Evolutionary conservation across 768 basidiomycete species (phyloP).

Genomic region (Vararia minispora): DNA sequence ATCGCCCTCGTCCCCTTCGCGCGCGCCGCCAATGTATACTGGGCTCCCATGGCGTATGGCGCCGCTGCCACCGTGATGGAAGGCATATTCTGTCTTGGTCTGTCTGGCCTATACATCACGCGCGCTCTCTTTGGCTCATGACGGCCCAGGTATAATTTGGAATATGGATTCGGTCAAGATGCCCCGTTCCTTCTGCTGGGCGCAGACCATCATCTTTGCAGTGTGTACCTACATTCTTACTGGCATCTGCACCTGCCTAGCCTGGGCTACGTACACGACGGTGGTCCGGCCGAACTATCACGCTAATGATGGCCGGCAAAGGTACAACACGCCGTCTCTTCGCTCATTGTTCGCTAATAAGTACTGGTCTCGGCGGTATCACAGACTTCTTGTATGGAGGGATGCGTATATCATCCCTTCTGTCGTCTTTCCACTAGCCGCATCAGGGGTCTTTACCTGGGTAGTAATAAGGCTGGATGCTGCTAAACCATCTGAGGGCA

Average conservation of each 20-base stretch:
- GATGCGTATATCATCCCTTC: conserved; percentile 32
- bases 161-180: conserved; percentile 49
- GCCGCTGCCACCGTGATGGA: conserved; percentile 41
- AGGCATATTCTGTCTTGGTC: conserved; percentile 49
- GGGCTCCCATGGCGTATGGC: conserved; percentile 39
- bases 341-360: conserved; percentile 1
- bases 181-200: conserved; percentile 45
- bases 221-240: conserved; percentile 16
- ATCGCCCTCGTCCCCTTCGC: conserved; percentile 34
- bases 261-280: conserved; percentile 14
- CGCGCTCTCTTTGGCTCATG: not conserved
- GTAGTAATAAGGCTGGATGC: conserved; percentile 34
- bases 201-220: conserved; percentile 12
- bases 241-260: conserved; percentile 17
- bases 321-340: not conserved
- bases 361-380: too few species aligned
- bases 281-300: conserved; percentile 10
- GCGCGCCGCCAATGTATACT: conserved; percentile 29
- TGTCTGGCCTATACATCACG: conserved; percentile 5
- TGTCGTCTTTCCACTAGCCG: conserved; percentile 35
- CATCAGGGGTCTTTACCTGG: conserved; percentile 30
- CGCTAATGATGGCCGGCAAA: not conserved
- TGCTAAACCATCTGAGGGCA: conserved; percentile 34
- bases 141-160: conserved; percentile 46
- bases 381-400: conserved; percentile 43